Conservation (phyloP, 306 rosid genomes). For the Astragalus membranaceus region DNA sequence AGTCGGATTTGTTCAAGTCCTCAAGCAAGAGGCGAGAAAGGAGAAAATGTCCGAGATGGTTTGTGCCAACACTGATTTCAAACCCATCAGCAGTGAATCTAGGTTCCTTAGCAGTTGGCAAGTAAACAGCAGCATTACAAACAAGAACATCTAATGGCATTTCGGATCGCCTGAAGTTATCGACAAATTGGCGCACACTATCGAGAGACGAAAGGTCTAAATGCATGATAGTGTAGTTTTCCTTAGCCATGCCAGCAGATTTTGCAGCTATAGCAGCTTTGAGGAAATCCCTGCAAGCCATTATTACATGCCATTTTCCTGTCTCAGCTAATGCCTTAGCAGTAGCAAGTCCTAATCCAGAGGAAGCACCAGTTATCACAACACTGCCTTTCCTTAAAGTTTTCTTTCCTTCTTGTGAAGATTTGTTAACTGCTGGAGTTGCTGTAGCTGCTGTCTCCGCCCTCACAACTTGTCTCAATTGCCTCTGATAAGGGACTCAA, state of each 20-base stretch:
- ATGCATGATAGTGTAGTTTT: slow-evolving; percentile 84
- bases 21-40: slow-evolving; percentile 75
- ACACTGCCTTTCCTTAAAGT: slow-evolving; percentile 87
- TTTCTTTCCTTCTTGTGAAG: slow-evolving; percentile 76
- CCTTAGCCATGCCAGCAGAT: slow-evolving; percentile 75
- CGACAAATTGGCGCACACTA: slow-evolving; percentile 88
- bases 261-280: slow-evolving; percentile 96
- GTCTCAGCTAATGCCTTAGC: slow-evolving; percentile 96
- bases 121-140: slow-evolving; percentile 93
- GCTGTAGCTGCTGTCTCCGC: slow-evolving; percentile 61
- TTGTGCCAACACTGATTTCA: slow-evolving; percentile 92
- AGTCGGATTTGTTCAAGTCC: slow-evolving; percentile 76
- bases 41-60: slow-evolving; percentile 95
- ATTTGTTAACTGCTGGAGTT: slow-evolving; percentile 51
- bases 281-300: slow-evolving; percentile 99
- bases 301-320: slow-evolving; percentile 91
- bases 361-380: slow-evolving; percentile 86
- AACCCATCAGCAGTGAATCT: slow-evolving; percentile 90
- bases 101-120: slow-evolving; percentile 94
- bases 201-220: slow-evolving; percentile 91
- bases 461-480: slow-evolving; percentile 47
- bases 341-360: slow-evolving; percentile 94
- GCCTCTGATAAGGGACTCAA: slow-evolving; percentile 35
- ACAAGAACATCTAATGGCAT: slow-evolving; percentile 80
- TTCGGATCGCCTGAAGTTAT: slow-evolving; percentile 55